Evolutionary conservation across 495 filamentous ascomycete species (phyloP).

Genomic region (Penicilliopsis zonata): DNA sequence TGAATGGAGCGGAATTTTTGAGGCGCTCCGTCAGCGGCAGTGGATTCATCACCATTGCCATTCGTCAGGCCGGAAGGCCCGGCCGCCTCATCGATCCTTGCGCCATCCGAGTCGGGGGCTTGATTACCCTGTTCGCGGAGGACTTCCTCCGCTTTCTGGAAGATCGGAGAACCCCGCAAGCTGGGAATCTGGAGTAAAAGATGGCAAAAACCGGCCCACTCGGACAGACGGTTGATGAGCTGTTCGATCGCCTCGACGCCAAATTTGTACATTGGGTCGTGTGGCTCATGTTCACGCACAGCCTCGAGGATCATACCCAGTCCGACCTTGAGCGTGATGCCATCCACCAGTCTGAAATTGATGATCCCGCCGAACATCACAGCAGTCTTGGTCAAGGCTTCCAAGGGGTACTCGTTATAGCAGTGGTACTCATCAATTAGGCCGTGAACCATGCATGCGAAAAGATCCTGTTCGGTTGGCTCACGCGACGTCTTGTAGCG

Average conservation of each 20-base stretch:
- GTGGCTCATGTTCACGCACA: slow-evolving; percentile 66
- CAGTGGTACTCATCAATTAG: slow-evolving; percentile 96
- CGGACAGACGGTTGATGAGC: slow-evolving; percentile 64
- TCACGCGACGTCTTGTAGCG: slow-evolving; percentile 76
- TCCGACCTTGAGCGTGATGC: slow-evolving; percentile 81
- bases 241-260: slow-evolving; percentile 93
- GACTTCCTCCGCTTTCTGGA: slow-evolving; percentile 69
- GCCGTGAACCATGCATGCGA: slow-evolving; percentile 97
- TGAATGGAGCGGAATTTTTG: slow-evolving; percentile 62
- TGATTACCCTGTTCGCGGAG: slow-evolving; percentile 46
- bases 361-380: slow-evolving; percentile 97
- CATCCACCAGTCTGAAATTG: slow-evolving; percentile 76
- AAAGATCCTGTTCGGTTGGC: slow-evolving; percentile 78
- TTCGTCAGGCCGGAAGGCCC: slow-evolving; percentile 39
- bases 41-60: slow-evolving; percentile 50
- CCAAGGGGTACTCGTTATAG: slow-evolving; percentile 86
- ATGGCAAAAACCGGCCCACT: slow-evolving; percentile 86
- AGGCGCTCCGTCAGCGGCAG: slow-evolving; percentile 36
- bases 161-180: slow-evolving; percentile 75
- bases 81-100: slow-evolving; percentile 23
- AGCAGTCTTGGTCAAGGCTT: slow-evolving; percentile 86
- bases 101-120: slow-evolving; percentile 19
- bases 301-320: slow-evolving; percentile 94
- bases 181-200: slow-evolving; percentile 68
- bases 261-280: slow-evolving; percentile 94